Conservation (phyloP, 73 alveolate species). For the Paramecium octaurelia region DNA sequence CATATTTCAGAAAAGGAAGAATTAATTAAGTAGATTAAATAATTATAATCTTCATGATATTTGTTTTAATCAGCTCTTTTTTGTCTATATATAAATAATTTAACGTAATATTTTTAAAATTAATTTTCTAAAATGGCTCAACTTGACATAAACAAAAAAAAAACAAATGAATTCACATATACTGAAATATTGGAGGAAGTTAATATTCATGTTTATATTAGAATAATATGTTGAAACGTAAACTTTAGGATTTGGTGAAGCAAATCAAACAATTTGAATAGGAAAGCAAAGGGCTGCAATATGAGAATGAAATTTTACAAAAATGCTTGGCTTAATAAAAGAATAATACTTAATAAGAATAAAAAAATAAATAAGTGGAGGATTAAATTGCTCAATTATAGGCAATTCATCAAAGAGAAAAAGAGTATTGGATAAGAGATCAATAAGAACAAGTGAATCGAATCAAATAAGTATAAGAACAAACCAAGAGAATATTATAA, state of each 20-base stretch:
- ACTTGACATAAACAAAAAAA: neutral
- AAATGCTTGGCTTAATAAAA: neutral
- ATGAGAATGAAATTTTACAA: conserved; percentile 25
- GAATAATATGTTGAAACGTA: neutral
- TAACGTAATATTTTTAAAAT: neutral
- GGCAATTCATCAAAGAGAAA: conserved; percentile 1
- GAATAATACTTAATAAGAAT: neutral
- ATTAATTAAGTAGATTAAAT: neutral
- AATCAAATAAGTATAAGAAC: neutral
- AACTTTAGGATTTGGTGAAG: neutral
- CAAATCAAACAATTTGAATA: conserved; percentile 12
- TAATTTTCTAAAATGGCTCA: neutral
- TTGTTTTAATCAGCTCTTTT: neutral
- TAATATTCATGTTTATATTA: neutral
- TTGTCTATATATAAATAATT: neutral
- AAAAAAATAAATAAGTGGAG: neutral
- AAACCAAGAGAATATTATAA: neutral
- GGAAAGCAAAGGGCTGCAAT: conserved; percentile 12
- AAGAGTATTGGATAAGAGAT: conserved; percentile 34
- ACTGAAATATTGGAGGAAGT: neutral
- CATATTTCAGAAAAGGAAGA: conserved; percentile 9
- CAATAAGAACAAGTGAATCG: conserved; percentile 17
- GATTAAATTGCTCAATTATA: neutral
- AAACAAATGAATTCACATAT: neutral
- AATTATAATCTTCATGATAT: neutral